phyloP scores from a whole-genome alignment of 2,329 filamentous ascomycete species.

The Tolypocladium tundrense region DNA sequence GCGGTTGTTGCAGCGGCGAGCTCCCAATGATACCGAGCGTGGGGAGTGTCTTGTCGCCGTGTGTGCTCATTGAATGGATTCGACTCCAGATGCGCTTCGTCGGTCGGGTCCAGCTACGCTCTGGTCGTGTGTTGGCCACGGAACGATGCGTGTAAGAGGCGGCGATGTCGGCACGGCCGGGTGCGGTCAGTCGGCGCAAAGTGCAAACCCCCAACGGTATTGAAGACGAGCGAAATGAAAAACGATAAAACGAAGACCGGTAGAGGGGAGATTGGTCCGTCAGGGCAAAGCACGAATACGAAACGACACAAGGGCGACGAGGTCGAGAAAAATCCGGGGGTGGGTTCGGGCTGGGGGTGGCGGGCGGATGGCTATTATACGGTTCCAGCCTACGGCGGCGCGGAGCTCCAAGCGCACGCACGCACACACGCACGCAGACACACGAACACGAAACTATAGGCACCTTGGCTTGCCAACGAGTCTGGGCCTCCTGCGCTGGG shows the following conservation, averaged over 20 bases:
- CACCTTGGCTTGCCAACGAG: background rate
- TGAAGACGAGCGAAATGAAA: background rate
- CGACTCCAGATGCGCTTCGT: background rate
- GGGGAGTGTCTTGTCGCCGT: background rate
- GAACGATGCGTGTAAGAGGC: background rate
- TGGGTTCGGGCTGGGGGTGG: slow-evolving; percentile 3
- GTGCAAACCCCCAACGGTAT: background rate
- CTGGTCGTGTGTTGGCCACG: background rate
- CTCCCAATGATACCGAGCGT: slow-evolving; percentile 1
- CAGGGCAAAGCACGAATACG: background rate
- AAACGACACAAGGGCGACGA: background rate
- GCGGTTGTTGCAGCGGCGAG: background rate
- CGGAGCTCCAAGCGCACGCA: background rate
- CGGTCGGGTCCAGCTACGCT: background rate
- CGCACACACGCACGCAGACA: background rate
- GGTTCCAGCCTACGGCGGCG: background rate
- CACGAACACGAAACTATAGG: background rate
- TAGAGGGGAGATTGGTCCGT: slow-evolving; percentile 1
- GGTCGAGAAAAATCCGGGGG: slow-evolving; percentile 4
- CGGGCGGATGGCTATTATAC: slow-evolving; percentile 5
- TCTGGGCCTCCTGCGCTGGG: background rate
- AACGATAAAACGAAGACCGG: background rate
- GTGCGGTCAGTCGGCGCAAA: background rate
- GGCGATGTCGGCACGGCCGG: background rate
- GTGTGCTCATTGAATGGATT: slow-evolving; percentile 2